Percentiles rank a stretch among this genome's conserved stretches.
phyloP scores from a whole-genome alignment of 108 stramenopile species.

The Pseudonitzschia multiseries region DNA sequence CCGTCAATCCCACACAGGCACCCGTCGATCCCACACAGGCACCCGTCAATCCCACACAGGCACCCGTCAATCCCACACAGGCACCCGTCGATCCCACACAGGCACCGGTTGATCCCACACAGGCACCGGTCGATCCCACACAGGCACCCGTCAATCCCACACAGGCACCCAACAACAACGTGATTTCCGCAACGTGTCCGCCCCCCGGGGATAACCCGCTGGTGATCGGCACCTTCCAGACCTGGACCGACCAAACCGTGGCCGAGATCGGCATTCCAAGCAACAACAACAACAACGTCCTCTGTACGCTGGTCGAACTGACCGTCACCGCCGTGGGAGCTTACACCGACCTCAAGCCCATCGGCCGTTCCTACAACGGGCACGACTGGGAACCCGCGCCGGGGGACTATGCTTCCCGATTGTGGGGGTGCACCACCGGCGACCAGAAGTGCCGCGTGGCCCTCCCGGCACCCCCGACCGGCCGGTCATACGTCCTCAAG shows the following conservation, averaged over 20 bases:
- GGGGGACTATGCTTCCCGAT: conserved; percentile 39
- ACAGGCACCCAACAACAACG: neutral
- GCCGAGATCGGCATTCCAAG: neutral
- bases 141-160: too few species aligned
- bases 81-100: too few species aligned
- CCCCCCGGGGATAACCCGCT: neutral
- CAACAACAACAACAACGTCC: too few species aligned
- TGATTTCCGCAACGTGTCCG: neutral
- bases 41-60: neutral
- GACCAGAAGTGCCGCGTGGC: neutral
- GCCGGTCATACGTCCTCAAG: conserved; percentile 2
- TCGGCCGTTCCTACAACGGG: conserved; percentile 65
- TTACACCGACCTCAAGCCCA: conserved; percentile 32
- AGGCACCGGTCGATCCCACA: too few species aligned
- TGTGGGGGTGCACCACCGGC: neutral
- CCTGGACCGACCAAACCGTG: neutral
- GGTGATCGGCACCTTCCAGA: neutral
- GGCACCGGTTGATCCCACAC: too few species aligned
- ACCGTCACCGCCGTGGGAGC: neutral
- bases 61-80: neutral
- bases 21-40: neutral
- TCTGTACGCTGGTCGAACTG: neutral
- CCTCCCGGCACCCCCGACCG: neutral
- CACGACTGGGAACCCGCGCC: conserved; percentile 56
- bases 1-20: too few species aligned